Conservation (phyloP, 331 rosid genomes). For the Arachis monticola region DNA sequence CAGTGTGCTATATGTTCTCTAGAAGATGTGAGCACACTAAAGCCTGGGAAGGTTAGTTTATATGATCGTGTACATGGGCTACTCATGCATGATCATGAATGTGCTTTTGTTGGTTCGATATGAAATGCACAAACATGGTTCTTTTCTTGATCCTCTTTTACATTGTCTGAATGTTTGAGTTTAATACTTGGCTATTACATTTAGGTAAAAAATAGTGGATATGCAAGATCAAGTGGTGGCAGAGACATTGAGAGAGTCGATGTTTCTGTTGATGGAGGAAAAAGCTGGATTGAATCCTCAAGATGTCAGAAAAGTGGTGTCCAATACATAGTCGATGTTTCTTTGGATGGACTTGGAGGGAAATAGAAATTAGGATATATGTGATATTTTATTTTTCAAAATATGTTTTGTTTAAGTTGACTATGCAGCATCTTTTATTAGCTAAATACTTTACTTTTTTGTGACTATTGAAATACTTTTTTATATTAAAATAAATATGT, state of each 20-base stretch:
- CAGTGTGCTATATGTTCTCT: slow-evolving; percentile 94
- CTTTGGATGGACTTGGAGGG: no score
- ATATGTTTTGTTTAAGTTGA: no score
- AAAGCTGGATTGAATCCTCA: slow-evolving; percentile 81
- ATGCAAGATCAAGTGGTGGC: no score
- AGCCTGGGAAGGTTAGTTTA: slow-evolving; percentile 89
- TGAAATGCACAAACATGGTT: slow-evolving; percentile 15
- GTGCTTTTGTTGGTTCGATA: not conserved
- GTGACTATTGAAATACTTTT: no score
- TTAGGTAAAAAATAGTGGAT: not conserved
- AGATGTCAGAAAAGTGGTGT: slow-evolving; percentile 66
- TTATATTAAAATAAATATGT: no score
- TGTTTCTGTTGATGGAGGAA: slow-evolving; percentile 32
- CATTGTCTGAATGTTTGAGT: slow-evolving; percentile 13
- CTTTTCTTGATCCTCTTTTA: slow-evolving; percentile 13
- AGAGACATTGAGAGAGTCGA: no score
- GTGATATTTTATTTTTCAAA: no score
- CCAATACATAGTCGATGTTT: slow-evolving; percentile 61
- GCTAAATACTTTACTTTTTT: no score
- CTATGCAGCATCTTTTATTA: no score
- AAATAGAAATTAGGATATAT: no score
- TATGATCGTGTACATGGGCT: slow-evolving; percentile 12
- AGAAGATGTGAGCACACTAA: slow-evolving; percentile 72
- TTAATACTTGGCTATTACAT: slow-evolving; percentile 14
- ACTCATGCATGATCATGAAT: not conserved